Evolutionary conservation across 2,329 filamentous ascomycete species (phyloP), one percentile per base, ranked within the genome.

Genomic region (Fusarium bactridioides): DNA sequence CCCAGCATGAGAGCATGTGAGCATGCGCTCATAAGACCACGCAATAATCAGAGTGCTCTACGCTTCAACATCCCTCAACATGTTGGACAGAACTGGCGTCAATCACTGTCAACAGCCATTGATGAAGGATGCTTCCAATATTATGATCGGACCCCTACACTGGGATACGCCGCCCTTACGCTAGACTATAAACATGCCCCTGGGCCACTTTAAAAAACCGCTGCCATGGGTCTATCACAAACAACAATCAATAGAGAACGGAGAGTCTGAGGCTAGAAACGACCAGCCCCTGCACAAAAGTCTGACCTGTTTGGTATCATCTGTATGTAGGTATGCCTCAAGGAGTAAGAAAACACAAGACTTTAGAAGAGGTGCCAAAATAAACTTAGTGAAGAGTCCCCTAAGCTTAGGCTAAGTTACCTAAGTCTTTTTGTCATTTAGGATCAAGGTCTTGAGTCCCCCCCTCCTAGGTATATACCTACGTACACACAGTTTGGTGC

Each of bases 141-240:
- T 72, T 67, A 75, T 70, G 72, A 76, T 77, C 74, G 77, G 69
- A 75, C 64, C 67, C 71, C 66, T 58, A 45, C 67, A 35, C 62
- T 74, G 62, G 63, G 73, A 70, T 72, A 55, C 58, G 56, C 55
- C 62, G 59, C 64, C 66, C 67, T 70, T 67, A 47, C 69, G 59
- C 75, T 77, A 77, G 70, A 61, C 74, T 68, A 45, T 63, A 73
- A 71, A 63, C 47, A 62, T 48, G 50, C 62, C 63, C 48, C 59
- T 65, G 60, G 69, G 61, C 66, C 68, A 74, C 73, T 54, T 68
- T 69, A 55, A 51, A 74, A 77, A 77, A 70, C 76, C 76, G 69
- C 74, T 76, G 67, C 74, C 74, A 77, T 77, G 76, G 76, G 71
- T 64, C 74, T 64, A 76, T 65, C 64, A 66, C 63, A 61, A 55